Evolutionary conservation across 352 stramenopile genomes (phyloP).

Genomic region (Phytophthora pisi): DNA sequence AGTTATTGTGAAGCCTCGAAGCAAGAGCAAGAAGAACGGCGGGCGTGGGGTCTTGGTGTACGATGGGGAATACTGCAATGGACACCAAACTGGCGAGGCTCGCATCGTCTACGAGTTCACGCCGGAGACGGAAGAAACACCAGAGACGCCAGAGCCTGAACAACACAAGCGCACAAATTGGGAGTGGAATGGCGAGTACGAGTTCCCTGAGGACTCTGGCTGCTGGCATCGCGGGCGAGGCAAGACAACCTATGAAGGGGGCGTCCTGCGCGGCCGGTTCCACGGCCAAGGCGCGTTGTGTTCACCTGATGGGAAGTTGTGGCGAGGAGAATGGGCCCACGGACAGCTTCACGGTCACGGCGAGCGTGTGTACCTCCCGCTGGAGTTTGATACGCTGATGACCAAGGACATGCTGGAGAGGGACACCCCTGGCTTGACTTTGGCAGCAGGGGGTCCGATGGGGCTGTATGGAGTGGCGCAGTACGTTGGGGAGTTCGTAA

Average conservation of each 20-base stretch:
- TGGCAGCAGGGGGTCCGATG: conserved; percentile 10
- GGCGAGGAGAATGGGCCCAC: conserved; percentile 54
- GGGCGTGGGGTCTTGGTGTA: conserved; percentile 40
- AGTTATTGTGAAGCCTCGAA: conserved; percentile 9
- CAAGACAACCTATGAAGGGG: conserved; percentile 58
- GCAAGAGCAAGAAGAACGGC: conserved; percentile 12
- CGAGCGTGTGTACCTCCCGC: conserved; percentile 57
- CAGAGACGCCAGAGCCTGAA: conserved; percentile 1
- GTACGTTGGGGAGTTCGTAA: conserved; percentile 60
- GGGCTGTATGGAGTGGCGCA: conserved; percentile 59
- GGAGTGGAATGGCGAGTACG: conserved; percentile 65
- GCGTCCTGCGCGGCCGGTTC: conserved; percentile 60
- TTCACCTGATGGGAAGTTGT: conserved; percentile 64
- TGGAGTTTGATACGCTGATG: conserved; percentile 47
- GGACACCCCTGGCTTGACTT: conserved; percentile 6
- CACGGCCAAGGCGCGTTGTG: conserved; percentile 60
- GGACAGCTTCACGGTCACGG: conserved; percentile 58
- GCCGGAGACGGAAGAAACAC: conserved; percentile 18
- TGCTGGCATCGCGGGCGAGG: conserved; percentile 68
- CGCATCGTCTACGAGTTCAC: conserved; percentile 50
- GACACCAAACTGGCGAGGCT: conserved; percentile 51
- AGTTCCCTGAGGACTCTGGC: conserved; percentile 64
- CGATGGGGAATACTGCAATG: conserved; percentile 51
- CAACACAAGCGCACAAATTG: conserved; percentile 1
- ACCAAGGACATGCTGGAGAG: conserved; percentile 40